Evolutionary conservation across 1,284 basidiomycete genomes (phyloP), one percentile per base, ranked within the genome.

Genomic region (Apiotrichum porosum): DNA sequence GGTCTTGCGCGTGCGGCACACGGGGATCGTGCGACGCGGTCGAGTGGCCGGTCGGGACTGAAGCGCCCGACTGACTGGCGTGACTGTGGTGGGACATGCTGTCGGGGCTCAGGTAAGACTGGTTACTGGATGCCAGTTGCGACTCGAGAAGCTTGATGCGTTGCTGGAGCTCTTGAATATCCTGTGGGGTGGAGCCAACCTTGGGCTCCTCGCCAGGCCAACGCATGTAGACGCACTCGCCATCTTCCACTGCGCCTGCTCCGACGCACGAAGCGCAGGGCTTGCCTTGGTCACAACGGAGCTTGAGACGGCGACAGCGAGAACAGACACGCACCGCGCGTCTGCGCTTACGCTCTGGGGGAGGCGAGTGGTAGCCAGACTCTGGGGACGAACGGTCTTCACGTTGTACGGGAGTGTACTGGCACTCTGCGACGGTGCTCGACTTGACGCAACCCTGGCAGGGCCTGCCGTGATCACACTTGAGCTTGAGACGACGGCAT

Each of bases 301-400:
- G 36, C 40, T 51, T 51, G 23, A 46, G 44, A 10, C 40, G 44
- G n/a, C 36, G 35, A n/a, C 49, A 51, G 23, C 49, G 49, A 9
- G 18, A 24, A 32, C 49, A 51, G 6, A 45, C 43, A n/a, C 39
- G 39, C 5, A 44, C 44, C 2, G 49, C 43, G 19, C 49, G 44
- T 17, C 36, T 35, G 26, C 40, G 35, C 21, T 22, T 19, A 13
- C 21, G 39, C 14, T 30, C 26, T 12, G 26, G 26, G 12, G 8
- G 8, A 28, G 26, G 26, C 26, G 26, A 28, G 26, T 28, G 26
- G 26, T 6, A 6, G 26, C 26, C 26, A 6, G 26, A 6, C 26
- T 28, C 26, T 28, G 26, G 26, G 26, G 26, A 28, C 8, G 8
- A 12, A 12, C 26, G 26, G 26, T 28, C 26, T 12, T 28, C 26